Conservation (phyloP, 495 filamentous ascomycete species). For the Aspergillus wentii region DNA sequence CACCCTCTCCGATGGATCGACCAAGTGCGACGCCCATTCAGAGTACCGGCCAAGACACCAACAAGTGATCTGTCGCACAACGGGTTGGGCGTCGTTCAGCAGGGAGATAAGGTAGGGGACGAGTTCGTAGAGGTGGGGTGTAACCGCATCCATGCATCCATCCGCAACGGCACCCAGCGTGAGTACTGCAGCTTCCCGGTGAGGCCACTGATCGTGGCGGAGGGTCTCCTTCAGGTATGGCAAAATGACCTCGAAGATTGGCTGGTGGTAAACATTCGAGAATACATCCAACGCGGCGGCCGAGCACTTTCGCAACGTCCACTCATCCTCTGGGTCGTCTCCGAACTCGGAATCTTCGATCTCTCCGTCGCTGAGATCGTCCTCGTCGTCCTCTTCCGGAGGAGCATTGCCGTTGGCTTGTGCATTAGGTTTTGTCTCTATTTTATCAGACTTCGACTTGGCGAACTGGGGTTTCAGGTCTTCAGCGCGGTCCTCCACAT, state of each 20-base stretch:
- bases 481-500: slow-evolving; percentile 81
- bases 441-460: slow-evolving; percentile 57
- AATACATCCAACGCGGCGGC: slow-evolving; percentile 94
- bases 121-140: slow-evolving; percentile 85
- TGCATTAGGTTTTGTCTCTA: slow-evolving; percentile 41
- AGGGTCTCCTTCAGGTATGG: slow-evolving; percentile 91
- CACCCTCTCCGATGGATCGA: slow-evolving; percentile 57
- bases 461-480: slow-evolving; percentile 94
- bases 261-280: slow-evolving; percentile 79
- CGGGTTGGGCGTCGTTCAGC: slow-evolving; percentile 77
- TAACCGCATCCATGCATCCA: slow-evolving; percentile 85
- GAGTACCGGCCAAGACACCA: slow-evolving; percentile 97
- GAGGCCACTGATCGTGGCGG: slow-evolving; percentile 82
- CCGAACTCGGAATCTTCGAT: slow-evolving; percentile 69
- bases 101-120: slow-evolving; percentile 87
- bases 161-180: slow-evolving; percentile 93
- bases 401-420: slow-evolving; percentile 48
- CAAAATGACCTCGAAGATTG: slow-evolving; percentile 85
- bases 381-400: slow-evolving; percentile 47
- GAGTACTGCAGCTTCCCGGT: slow-evolving; percentile 90
- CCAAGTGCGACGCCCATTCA: slow-evolving; percentile 79
- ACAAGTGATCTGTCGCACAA: slow-evolving; percentile 97
- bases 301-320: slow-evolving; percentile 96
- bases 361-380: slow-evolving; percentile 84
- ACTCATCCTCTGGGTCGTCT: slow-evolving; percentile 83